phyloP scores from a whole-genome alignment of 176 grass and related monocot genomes.

The Canna indica region DNA sequence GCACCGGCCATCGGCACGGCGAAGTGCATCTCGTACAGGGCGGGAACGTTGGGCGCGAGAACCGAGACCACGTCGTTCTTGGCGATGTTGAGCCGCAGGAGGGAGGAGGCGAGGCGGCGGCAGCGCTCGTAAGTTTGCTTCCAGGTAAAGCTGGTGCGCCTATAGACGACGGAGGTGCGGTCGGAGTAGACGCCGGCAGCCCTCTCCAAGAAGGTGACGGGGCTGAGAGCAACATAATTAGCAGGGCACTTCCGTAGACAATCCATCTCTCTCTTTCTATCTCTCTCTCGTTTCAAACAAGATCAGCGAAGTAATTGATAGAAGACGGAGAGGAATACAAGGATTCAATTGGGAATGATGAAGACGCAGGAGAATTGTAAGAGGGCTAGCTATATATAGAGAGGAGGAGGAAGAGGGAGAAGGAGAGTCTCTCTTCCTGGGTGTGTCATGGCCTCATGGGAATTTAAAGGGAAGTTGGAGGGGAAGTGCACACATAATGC shows the following conservation, averaged over 20 bases:
- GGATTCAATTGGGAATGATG: not conserved
- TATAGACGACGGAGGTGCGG: conserved; percentile 49
- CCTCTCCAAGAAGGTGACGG: conserved; percentile 45
- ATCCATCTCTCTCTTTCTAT: conserved; percentile 26
- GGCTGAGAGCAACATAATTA: conserved; percentile 54
- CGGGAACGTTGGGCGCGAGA: conserved; percentile 48
- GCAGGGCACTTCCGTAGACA: conserved; percentile 33
- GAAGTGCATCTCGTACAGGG: conserved; percentile 65
- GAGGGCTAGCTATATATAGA: not conserved
- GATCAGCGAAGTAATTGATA: not conserved
- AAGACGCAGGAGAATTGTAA: not conserved
- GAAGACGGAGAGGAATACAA: not conserved
- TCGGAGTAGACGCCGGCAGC: conserved; percentile 62
- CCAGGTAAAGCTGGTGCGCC: conserved; percentile 38
- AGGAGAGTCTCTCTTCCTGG: too few relatives aligned
- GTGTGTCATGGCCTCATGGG: not conserved
- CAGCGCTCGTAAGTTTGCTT: conserved; percentile 39
- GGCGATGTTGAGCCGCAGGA: conserved; percentile 31
- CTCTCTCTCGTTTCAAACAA: too few relatives aligned
- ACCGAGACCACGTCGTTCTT: conserved; percentile 53
- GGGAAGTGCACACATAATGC: not conserved
- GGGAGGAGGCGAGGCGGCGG: conserved; percentile 50
- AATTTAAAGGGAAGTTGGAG: not conserved
- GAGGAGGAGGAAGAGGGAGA: too few relatives aligned
- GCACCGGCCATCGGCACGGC: conserved; percentile 65